Conservation (phyloP, 192 early-diverging fungal genomes). For the Pilaira anomala region DNA sequence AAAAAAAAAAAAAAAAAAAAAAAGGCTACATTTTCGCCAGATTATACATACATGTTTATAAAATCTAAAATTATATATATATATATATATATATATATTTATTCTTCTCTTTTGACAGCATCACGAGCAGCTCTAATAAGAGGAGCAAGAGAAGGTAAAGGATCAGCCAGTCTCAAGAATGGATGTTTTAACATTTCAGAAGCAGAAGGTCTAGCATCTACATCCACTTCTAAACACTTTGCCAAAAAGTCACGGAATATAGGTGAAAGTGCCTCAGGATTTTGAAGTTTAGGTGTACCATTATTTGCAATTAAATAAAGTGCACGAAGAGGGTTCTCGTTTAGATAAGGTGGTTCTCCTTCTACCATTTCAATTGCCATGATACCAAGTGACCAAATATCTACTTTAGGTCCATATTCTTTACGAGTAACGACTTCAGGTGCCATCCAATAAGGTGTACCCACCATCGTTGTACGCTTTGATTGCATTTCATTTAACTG, state of each 20-base stretch:
- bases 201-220: slow-evolving; percentile 53
- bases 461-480: slow-evolving; percentile 78
- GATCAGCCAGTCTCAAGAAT: slow-evolving; percentile 54
- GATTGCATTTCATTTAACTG: slow-evolving; percentile 69
- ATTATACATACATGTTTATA: no score
- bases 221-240: slow-evolving; percentile 57
- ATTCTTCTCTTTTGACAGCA: slow-evolving; percentile 35
- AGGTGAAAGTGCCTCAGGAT: slow-evolving; percentile 50
- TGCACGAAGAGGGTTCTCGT: slow-evolving; percentile 66
- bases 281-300: slow-evolving; percentile 70
- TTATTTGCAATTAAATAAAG: slow-evolving; percentile 77
- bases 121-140: slow-evolving; percentile 51
- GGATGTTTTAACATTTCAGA: slow-evolving; percentile 59
- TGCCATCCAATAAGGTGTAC: slow-evolving; percentile 73
- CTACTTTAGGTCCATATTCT: slow-evolving; percentile 73
- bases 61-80: no score
- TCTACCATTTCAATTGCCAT: slow-evolving; percentile 82
- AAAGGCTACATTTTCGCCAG: no score
- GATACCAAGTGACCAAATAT: slow-evolving; percentile 73
- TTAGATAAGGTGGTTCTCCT: slow-evolving; percentile 70
- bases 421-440: slow-evolving; percentile 85
- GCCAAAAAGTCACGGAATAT: slow-evolving; percentile 60
- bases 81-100: no score
- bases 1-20: no score
- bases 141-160: slow-evolving; percentile 54